Conservation (phyloP, 106 monocot genomes). For the Acorus calamus region DNA sequence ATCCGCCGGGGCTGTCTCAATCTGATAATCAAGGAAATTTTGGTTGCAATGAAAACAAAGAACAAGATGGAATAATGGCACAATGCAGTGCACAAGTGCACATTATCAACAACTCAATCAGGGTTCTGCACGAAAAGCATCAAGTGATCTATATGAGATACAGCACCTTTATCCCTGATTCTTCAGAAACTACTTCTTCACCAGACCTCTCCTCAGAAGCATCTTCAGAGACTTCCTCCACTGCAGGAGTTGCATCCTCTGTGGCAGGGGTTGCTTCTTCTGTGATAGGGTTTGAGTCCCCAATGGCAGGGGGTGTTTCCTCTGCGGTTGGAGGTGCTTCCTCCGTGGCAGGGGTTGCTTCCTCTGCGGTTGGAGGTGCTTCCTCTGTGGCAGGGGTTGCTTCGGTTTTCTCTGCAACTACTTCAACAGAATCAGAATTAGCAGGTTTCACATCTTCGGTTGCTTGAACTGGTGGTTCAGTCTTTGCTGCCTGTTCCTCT, state of each 20-base stretch:
- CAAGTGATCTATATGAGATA: background rate
- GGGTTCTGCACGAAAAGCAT: too few relatives aligned
- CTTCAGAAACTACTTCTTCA: slow-evolving; percentile 36
- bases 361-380: too few relatives aligned
- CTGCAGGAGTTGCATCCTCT: slow-evolving; percentile 19
- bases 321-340: too few relatives aligned
- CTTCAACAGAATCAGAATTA: slow-evolving; percentile 15
- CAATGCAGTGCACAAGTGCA: too few relatives aligned
- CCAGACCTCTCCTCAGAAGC: slow-evolving; percentile 27
- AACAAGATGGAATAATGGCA: too few relatives aligned
- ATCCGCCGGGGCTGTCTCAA: slow-evolving; percentile 98
- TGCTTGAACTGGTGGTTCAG: slow-evolving; percentile 13
- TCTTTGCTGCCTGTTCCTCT: slow-evolving; percentile 19
- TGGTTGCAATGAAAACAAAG: background rate
- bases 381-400: slow-evolving; percentile 6
- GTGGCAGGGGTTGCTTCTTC: slow-evolving; percentile 2
- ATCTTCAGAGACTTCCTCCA: slow-evolving; percentile 30
- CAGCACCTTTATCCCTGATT: slow-evolving; percentile 71
- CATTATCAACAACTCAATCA: too few relatives aligned
- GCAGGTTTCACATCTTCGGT: slow-evolving; percentile 18
- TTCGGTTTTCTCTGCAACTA: background rate
- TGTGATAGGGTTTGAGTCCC: slow-evolving; percentile 5
- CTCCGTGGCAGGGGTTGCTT: slow-evolving; percentile 8
- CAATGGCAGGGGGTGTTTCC: background rate
- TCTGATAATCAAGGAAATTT: slow-evolving; percentile 24